These are phyloP conservation scores for Aspergillus heteromorphus DNA, from an alignment of 495 filamentous ascomycete genomes.

Conservation along the genomic window DNA sequence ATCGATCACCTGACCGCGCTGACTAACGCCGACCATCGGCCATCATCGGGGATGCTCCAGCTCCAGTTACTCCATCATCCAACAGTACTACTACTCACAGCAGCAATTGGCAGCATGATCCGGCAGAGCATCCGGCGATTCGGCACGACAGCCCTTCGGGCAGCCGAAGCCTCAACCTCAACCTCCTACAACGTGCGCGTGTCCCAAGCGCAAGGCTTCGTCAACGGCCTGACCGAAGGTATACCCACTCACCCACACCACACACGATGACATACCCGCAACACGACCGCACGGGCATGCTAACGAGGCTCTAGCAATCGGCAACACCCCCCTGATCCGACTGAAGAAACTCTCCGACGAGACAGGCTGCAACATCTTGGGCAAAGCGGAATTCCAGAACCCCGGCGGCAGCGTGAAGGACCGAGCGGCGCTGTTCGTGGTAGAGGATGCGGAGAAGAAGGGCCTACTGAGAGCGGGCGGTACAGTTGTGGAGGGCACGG, in stretches of 20 bases:
- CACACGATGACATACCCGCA: too few species aligned
- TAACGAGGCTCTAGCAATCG: constrained; percentile 63
- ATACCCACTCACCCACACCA: too few species aligned
- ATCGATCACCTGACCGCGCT: constrained; percentile 19
- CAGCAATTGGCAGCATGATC: constrained; percentile 44
- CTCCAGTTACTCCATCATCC: too few species aligned
- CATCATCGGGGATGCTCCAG: too few species aligned
- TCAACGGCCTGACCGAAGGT: constrained; percentile 85
- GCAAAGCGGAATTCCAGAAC: constrained; percentile 99
- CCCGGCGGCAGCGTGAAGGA: constrained; percentile 96
- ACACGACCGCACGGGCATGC: too few species aligned
- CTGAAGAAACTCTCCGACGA: constrained; percentile 82
- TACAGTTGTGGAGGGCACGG: constrained; percentile 94
- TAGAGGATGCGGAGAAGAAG: constrained; percentile 86
- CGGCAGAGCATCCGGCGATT: constrained; percentile 51
- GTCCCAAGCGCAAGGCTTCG: constrained; percentile 77
- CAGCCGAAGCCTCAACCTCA: constrained; percentile 49
- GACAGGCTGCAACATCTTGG: constrained; percentile 90
- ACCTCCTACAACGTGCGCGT: constrained; percentile 57
- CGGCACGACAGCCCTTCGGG: constrained; percentile 48
- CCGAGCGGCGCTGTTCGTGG: constrained; percentile 88
- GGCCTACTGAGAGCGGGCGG: constrained; percentile 78
- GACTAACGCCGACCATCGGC: constrained; percentile 23
- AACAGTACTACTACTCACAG: background rate
- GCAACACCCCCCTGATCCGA: constrained; percentile 91